A percentile compares a stretch with the other conserved stretches of the same genome.
phyloP scores from a whole-genome alignment of 148 eudicot genomes.

The Camellia lanceoleosa region DNA sequence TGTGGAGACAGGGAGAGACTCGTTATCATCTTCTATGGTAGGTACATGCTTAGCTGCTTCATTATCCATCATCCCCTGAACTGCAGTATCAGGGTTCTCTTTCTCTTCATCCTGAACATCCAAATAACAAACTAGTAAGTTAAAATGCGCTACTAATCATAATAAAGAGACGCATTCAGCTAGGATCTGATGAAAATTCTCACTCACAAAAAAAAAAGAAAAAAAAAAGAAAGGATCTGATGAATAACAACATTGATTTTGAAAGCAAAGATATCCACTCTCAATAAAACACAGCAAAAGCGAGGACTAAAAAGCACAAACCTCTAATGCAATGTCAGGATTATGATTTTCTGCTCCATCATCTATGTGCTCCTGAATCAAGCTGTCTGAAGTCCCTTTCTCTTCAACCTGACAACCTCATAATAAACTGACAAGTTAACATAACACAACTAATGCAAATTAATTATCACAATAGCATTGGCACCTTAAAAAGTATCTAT shows the following conservation, averaged over 20 bases:
- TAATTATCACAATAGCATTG: neutral
- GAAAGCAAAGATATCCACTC: neutral
- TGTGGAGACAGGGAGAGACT: constrained; percentile 23
- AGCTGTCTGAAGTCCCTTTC: constrained; percentile 22
- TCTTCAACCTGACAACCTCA: constrained; percentile 35
- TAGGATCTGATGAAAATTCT: neutral
- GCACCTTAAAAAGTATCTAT: neutral
- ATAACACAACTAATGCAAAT: neutral
- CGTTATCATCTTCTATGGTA: constrained; percentile 25
- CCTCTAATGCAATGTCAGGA: constrained; percentile 27
- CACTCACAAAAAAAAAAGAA: no score
- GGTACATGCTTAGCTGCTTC: constrained; percentile 10
- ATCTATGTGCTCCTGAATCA: constrained; percentile 26
- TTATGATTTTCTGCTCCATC: constrained; percentile 18
- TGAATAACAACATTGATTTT: neutral
- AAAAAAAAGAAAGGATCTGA: neutral
- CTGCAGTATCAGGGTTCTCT: constrained; percentile 3
- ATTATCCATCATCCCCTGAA: constrained; percentile 15
- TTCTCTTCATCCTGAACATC: constrained; percentile 21
- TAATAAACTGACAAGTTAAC: neutral
- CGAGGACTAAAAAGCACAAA: constrained; percentile 13
- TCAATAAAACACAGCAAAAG: neutral
- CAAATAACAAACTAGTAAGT: neutral
- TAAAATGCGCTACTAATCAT: neutral
- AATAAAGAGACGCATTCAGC: neutral